These are phyloP conservation scores for Suillus subluteus DNA, from an alignment of 768 basidiomycete genomes.

Conservation along the genomic window DNA sequence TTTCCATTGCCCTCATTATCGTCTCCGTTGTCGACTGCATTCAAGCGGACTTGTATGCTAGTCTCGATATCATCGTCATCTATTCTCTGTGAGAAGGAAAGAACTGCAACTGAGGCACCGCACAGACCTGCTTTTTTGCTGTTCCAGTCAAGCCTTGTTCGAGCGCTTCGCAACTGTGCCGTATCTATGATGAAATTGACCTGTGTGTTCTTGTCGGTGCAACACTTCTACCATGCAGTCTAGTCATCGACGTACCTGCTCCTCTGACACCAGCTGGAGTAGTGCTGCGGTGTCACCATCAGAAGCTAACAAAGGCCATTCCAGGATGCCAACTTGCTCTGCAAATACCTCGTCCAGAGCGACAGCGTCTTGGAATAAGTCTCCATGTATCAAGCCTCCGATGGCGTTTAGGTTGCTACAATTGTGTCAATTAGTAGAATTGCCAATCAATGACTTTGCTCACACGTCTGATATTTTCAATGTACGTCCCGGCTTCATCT, in stretches of 20 bases:
- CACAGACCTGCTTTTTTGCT: conserved; percentile 82
- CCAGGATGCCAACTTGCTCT: conserved; percentile 58
- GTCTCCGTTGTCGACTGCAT: conserved; percentile 1
- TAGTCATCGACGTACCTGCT: conserved; percentile 51
- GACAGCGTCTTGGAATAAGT: conserved; percentile 73
- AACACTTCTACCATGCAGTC: not conserved
- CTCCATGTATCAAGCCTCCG: conserved; percentile 62
- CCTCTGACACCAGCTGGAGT: conserved; percentile 80
- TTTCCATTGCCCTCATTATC: conserved; percentile 1
- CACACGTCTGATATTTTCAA: conserved; percentile 78
- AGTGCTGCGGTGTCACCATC: conserved; percentile 83
- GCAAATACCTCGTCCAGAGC: conserved; percentile 60
- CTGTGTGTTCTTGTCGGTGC: conserved; percentile 38
- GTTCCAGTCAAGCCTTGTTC: conserved; percentile 72
- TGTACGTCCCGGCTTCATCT: conserved; percentile 70
- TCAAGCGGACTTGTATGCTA: conserved; percentile 47
- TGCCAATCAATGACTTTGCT: conserved; percentile 13
- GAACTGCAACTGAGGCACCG: not conserved
- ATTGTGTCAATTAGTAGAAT: conserved; percentile 8
- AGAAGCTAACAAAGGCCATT: conserved; percentile 79
- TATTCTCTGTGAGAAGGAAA: conserved; percentile 28
- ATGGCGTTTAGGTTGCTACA: conserved; percentile 69
- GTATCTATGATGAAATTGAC: conserved; percentile 76
- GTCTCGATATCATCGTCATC: conserved; percentile 89
- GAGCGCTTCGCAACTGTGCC: conserved; percentile 56